These are phyloP conservation scores for Spathaspora gorwiae DNA, from an alignment of 805 yeast genomes.

Conservation along the genomic window DNA sequence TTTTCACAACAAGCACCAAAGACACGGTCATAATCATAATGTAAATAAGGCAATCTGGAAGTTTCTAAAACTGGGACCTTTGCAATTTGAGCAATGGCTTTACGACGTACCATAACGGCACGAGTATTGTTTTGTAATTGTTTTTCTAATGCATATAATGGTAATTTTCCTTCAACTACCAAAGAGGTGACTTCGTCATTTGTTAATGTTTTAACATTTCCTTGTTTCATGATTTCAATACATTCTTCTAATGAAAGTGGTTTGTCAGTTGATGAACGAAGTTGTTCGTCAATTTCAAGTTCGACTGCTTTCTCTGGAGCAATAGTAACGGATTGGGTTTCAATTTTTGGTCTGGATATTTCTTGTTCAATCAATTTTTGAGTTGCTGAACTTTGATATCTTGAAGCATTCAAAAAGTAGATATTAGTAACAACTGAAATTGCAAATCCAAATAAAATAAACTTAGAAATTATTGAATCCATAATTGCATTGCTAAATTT, in stretches of 20 bases:
- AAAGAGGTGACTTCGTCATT: constrained; percentile 73
- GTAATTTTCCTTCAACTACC: constrained; percentile 72
- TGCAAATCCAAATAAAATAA: constrained; percentile 65
- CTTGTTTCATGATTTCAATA: constrained; percentile 58
- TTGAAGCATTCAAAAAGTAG: constrained; percentile 82
- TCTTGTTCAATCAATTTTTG: constrained; percentile 38
- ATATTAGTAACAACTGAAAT: constrained; percentile 77
- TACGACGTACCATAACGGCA: constrained; percentile 91
- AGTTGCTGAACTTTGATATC: constrained; percentile 50
- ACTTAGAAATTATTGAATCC: constrained; percentile 77
- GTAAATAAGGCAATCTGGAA: constrained; percentile 67
- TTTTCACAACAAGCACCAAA: constrained; percentile 99
- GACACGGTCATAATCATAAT: constrained; percentile 91
- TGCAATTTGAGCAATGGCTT: constrained; percentile 80
- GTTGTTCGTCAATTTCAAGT: neutral
- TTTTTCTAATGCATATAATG: constrained; percentile 91
- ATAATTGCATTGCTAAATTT: constrained; percentile 64
- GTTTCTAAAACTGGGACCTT: constrained; percentile 75
- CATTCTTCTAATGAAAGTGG: constrained; percentile 42
- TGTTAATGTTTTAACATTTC: constrained; percentile 59
- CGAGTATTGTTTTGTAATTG: constrained; percentile 83
- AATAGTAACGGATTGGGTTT: constrained; percentile 2
- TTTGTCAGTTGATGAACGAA: neutral
- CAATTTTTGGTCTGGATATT: constrained; percentile 25
- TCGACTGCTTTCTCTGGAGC: neutral